Percentiles rank a stretch among this genome's conserved stretches.
phyloP scores from a whole-genome alignment of 352 stramenopile species.

The Phytophthora citricola region DNA sequence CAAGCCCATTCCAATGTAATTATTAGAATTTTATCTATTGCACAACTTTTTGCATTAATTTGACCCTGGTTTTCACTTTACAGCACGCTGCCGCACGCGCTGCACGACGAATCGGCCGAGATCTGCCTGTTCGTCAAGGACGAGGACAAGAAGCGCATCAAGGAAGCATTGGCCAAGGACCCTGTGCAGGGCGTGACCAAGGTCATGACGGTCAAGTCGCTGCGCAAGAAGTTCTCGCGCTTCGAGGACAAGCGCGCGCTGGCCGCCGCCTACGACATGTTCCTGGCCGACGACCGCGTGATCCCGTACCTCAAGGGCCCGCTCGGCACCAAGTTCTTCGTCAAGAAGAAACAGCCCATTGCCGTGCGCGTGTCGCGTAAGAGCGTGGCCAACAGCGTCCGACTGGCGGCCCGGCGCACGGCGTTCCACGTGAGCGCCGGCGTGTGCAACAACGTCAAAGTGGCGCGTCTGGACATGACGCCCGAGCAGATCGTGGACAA shows the following conservation, averaged over 20 bases:
- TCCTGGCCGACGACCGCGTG: conserved; percentile 82
- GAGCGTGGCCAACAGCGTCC: conserved; percentile 54
- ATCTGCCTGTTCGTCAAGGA: conserved; percentile 88
- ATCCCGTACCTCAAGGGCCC: conserved; percentile 74
- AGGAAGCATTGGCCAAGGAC: conserved; percentile 63
- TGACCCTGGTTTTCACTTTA: conserved; percentile 14
- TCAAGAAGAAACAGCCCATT: conserved; percentile 83
- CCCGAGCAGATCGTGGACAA: conserved; percentile 80
- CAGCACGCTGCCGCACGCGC: conserved; percentile 65
- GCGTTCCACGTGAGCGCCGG: conserved; percentile 87
- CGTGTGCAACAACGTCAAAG: conserved; percentile 91
- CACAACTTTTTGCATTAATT: conserved; percentile 13
- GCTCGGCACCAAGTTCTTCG: conserved; percentile 77
- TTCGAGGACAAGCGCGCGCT: conserved; percentile 81
- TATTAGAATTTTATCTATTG: neutral
- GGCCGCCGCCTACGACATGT: conserved; percentile 77
- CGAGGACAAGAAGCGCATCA: conserved; percentile 86
- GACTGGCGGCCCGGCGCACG: conserved; percentile 66
- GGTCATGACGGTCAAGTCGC: conserved; percentile 84
- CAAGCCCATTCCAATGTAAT: conserved; percentile 80
- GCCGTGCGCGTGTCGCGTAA: conserved; percentile 80
- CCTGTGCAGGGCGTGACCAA: conserved; percentile 69
- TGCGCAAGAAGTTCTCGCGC: conserved; percentile 79
- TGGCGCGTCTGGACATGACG: conserved; percentile 70
- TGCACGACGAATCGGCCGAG: conserved; percentile 63